Evolutionary conservation across 2,329 filamentous ascomycete species (phyloP), one percentile per base, ranked within the genome.

Genomic region (Iodosphaeria phyllophila): DNA sequence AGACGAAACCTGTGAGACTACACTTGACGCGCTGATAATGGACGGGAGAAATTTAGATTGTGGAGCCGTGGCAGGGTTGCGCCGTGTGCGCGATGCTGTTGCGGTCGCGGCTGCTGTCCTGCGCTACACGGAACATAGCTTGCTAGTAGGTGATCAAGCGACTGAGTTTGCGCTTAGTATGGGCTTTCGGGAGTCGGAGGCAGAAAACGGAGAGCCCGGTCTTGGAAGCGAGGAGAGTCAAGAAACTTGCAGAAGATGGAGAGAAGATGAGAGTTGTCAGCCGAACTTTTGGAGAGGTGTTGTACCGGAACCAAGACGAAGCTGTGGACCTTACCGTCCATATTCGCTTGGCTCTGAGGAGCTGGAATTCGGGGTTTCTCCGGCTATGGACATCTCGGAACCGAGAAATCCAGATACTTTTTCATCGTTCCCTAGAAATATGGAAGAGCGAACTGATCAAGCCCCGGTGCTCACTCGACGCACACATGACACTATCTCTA

Each of bases 1-100:
- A 0, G 60, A 64, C 32, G 62, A 67, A 38, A 40, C 44, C 16
- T 67, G 62, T 43, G 62, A 66, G 44, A 66, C 62, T 3, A 65
- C 61, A 1, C 57, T 67, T 9, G 62, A 67, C 41, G 61, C 62
- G n/a, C 51, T 67, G 48, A 53, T 67, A 40, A 65, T 66, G 54
- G 61, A 67, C 37, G 61, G 62, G 15, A 43, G 41, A 0, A 58
- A 49, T n/a, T 51, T 67, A 45, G 60, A 63, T 10, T 50, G 53
- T 1, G 62, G 62, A 20, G 59, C 60, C 5, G 61, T 67, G 5
- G 62, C 59, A 0, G 56, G 48, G 1, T 42, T 67, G 12, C 52
- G 60, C 5, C 50, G 60, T 18, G 41, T 66, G 12, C 48, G 43
- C 19, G 44, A 60, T 30, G 61, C 60, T 20, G 48, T 64, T 8